phyloP scores from a whole-genome alignment of 257 asterid species.

The Ehretia macrophylla region DNA sequence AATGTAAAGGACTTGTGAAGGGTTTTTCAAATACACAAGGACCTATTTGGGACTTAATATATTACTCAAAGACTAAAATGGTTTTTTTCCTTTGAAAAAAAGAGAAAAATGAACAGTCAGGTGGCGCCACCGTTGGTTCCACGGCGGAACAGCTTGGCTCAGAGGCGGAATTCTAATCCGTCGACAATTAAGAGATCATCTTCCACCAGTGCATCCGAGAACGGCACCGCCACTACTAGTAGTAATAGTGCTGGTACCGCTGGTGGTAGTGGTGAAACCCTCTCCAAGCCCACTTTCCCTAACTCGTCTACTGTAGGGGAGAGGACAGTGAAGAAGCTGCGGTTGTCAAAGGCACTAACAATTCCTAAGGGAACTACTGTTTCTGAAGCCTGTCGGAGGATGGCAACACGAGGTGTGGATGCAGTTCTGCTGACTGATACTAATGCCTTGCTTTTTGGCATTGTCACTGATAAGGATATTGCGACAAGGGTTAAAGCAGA shows the following conservation, averaged over 20 bases:
- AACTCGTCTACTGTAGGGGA: constrained; percentile 45
- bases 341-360: constrained; percentile 88
- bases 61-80: too few species aligned
- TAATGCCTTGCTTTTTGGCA: constrained; percentile 91
- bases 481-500: constrained; percentile 92
- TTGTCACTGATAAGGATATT: constrained; percentile 97
- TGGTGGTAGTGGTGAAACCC: constrained; percentile 17
- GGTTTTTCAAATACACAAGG: too few species aligned
- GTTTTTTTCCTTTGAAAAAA: too few species aligned
- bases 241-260: constrained; percentile 1
- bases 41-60: too few species aligned
- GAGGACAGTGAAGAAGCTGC: constrained; percentile 93
- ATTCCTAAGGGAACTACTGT: constrained; percentile 93
- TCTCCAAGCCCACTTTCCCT: constrained; percentile 20
- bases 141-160: constrained; percentile 49
- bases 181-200: constrained; percentile 39
- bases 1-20: too few species aligned
- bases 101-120: constrained; percentile 39
- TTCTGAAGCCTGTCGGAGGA: constrained; percentile 89
- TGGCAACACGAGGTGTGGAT: constrained; percentile 84
- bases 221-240: constrained; percentile 27
- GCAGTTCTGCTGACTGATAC: constrained; percentile 91
- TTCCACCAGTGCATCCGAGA: constrained; percentile 30
- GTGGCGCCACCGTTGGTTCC: constrained; percentile 34
- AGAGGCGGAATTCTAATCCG: constrained; percentile 30